phyloP scores from a whole-genome alignment of 1,284 basidiomycete genomes.

The Peniophora sp. region DNA sequence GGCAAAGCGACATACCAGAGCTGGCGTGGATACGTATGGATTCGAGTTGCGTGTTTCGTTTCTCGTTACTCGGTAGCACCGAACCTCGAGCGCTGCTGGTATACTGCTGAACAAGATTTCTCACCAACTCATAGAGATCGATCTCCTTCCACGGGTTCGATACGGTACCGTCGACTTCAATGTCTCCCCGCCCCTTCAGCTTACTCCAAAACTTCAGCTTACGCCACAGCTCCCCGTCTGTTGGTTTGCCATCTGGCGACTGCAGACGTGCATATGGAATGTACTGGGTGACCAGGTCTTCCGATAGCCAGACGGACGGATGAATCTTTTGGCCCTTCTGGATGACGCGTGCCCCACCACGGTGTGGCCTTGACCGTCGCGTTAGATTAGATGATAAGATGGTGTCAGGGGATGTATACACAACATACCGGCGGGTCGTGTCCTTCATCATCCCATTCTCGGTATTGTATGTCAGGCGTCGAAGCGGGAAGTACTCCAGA shows the following conservation, averaged over 20 bases:
- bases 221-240: neutral
- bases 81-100: too few species aligned
- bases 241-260: neutral
- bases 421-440: slow-evolving; percentile 4
- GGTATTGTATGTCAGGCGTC: slow-evolving; percentile 15
- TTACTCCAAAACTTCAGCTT: too few species aligned
- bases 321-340: slow-evolving; percentile 1
- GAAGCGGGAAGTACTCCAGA: slow-evolving; percentile 20
- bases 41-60: too few species aligned
- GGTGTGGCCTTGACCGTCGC: neutral
- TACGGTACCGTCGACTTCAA: neutral
- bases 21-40: too few species aligned
- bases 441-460: slow-evolving; percentile 8
- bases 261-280: neutral
- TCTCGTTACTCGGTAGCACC: too few species aligned
- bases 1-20: too few species aligned
- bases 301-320: neutral
- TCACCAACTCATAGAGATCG: too few species aligned
- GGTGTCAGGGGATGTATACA: neutral
- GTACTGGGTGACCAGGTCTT: neutral
- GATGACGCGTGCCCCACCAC: neutral
- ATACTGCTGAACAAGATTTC: too few species aligned
- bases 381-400: neutral
- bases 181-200: neutral
- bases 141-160: neutral